A percentile compares a stretch with the other conserved stretches of the same genome.
These are phyloP conservation scores for Aspergillus brunneoviolaceus DNA, from an alignment of 2,329 filamentous ascomycete species.

Conservation along the genomic window DNA sequence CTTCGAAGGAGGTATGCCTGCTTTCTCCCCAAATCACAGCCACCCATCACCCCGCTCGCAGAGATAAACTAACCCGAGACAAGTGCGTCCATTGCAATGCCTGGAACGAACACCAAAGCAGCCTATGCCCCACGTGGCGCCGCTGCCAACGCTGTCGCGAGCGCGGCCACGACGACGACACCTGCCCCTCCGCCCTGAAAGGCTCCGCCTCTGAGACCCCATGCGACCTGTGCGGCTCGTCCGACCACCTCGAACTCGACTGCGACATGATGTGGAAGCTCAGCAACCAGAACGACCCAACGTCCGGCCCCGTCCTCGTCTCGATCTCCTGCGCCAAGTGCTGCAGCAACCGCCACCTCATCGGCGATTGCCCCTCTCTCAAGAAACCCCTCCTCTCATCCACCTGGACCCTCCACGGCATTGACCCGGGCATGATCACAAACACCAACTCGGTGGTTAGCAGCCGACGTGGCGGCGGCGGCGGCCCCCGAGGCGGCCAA, in stretches of 20 bases:
- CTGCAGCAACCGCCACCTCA: slow-evolving; percentile 43
- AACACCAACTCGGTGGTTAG: slow-evolving; percentile 37
- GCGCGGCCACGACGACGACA: slow-evolving; percentile 55
- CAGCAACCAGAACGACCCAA: slow-evolving; percentile 25
- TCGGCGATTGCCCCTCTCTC: slow-evolving; percentile 45
- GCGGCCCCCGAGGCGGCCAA: slow-evolving; percentile 12
- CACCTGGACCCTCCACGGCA: slow-evolving; percentile 41
- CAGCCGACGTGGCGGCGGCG: slow-evolving; percentile 16
- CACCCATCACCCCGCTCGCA: not conserved
- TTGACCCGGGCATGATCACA: slow-evolving; percentile 38
- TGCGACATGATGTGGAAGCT: slow-evolving; percentile 62
- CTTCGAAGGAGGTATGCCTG: slow-evolving; percentile 41
- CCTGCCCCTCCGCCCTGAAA: slow-evolving; percentile 60
- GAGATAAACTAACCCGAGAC: not conserved
- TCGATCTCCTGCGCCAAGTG: slow-evolving; percentile 48
- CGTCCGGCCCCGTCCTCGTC: slow-evolving; percentile 34
- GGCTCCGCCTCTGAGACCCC: slow-evolving; percentile 53
- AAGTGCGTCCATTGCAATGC: slow-evolving; percentile 46
- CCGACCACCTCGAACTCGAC: slow-evolving; percentile 57
- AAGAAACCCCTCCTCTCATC: slow-evolving; percentile 29
- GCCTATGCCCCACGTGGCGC: slow-evolving; percentile 41
- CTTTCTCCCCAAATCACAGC: not conserved
- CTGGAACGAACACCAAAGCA: slow-evolving; percentile 42
- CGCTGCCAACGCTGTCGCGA: slow-evolving; percentile 59
- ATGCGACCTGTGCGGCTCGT: slow-evolving; percentile 61